These are phyloP conservation scores for Cyclotella baltica DNA, from an alignment of 108 stramenopile species.

Conservation along the genomic window DNA sequence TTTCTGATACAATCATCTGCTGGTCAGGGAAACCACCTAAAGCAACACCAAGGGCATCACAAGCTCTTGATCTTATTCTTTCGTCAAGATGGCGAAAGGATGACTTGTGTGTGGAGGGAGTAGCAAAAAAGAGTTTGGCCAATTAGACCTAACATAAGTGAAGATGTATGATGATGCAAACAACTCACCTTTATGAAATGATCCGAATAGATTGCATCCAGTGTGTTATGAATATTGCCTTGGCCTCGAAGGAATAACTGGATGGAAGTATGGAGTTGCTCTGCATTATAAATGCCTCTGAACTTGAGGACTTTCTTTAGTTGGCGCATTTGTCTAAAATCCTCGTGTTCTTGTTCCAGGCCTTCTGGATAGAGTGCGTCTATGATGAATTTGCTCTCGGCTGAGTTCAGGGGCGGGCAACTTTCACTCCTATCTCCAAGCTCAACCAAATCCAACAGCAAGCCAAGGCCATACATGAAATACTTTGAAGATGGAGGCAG, in stretches of 20 bases:
- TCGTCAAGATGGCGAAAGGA: constrained; percentile 46
- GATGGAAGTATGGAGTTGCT: constrained; percentile 34
- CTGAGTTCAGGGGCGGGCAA: constrained; percentile 19
- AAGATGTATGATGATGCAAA: not conserved
- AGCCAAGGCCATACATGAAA: constrained; percentile 51
- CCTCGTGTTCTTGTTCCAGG: constrained; percentile 29
- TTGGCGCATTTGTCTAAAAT: constrained; percentile 40
- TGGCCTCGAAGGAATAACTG: constrained; percentile 31
- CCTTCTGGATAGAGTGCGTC: constrained; percentile 51
- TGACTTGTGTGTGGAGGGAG: constrained; percentile 6
- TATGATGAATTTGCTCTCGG: constrained; percentile 40
- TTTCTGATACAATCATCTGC: constrained; percentile 36
- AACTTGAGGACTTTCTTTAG: constrained; percentile 43
- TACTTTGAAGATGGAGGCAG: constrained; percentile 34
- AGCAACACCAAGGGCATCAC: constrained; percentile 46
- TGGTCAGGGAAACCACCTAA: constrained; percentile 37
- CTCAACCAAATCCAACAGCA: constrained; percentile 28
- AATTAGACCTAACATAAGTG: not conserved
- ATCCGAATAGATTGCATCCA: constrained; percentile 29
- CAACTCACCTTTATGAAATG: constrained; percentile 34
- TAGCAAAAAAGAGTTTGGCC: not conserved
- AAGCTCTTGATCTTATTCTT: constrained; percentile 30
- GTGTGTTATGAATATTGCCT: constrained; percentile 29
- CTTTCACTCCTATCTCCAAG: constrained; percentile 39
- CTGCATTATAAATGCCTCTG: constrained; percentile 30